Evolutionary conservation across 306 rosid species (phyloP).

Genomic region (Boehmeria nivea): DNA sequence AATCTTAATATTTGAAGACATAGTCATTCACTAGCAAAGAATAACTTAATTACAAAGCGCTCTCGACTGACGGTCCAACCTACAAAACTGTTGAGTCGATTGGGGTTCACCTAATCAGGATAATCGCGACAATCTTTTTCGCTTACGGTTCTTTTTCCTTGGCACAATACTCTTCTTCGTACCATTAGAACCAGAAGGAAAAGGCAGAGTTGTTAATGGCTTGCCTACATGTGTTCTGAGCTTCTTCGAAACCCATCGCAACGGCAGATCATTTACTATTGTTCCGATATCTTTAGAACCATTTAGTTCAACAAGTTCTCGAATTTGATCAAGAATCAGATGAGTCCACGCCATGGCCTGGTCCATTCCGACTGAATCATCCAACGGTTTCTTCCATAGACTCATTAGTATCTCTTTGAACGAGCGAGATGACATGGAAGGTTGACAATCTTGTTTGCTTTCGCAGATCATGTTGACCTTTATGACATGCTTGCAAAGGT

Average conservation of each 20-base stretch:
- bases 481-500: conserved; percentile 82
- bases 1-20: too few species aligned
- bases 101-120: conserved; percentile 24
- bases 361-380: conserved; percentile 65
- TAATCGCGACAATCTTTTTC: conserved; percentile 53
- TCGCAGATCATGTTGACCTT: conserved; percentile 72
- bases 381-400: conserved; percentile 57
- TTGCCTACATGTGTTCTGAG: conserved; percentile 47
- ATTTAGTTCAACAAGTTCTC: conserved; percentile 61
- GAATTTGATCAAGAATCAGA: conserved; percentile 75
- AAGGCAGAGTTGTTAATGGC: conserved; percentile 35
- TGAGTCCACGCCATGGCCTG: conserved; percentile 71
- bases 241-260: conserved; percentile 59
- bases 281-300: conserved; percentile 50
- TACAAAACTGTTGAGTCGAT: too few species aligned
- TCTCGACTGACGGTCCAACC: too few species aligned
- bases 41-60: too few species aligned
- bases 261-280: conserved; percentile 63
- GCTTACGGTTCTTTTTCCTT: conserved; percentile 37
- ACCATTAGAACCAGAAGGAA: conserved; percentile 26
- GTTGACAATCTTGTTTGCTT: conserved; percentile 38
- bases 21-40: too few species aligned
- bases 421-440: conserved; percentile 65
- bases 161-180: conserved; percentile 21
- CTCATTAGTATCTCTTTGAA: conserved; percentile 49